phyloP scores from a whole-genome alignment of 108 stramenopile species.

The Aurantiochytrium sp. region DNA sequence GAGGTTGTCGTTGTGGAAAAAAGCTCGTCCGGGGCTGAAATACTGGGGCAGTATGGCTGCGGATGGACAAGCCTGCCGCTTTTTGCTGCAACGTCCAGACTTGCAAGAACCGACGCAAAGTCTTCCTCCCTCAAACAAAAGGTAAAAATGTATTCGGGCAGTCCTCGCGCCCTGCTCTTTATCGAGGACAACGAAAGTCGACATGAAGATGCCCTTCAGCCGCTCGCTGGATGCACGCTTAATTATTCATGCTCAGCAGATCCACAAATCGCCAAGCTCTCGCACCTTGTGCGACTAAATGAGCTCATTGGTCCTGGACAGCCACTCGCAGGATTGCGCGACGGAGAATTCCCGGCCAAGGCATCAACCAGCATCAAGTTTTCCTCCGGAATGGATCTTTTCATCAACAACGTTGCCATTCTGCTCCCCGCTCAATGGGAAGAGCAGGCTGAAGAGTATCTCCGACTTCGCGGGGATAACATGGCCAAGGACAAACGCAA shows the following conservation, averaged over 20 bases:
- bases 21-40: neutral
- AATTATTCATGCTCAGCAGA: neutral
- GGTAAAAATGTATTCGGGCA: neutral
- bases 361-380: neutral
- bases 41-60: neutral
- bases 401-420: neutral
- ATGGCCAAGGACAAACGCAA: neutral
- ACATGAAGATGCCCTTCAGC: neutral
- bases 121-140: neutral
- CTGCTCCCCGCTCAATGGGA: neutral
- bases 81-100: neutral
- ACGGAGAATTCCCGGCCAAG: neutral
- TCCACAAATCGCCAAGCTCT: neutral
- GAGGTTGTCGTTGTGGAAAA: slow-evolving; percentile 12
- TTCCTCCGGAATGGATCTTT: neutral
- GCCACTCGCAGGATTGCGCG: neutral
- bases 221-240: neutral
- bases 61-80: neutral
- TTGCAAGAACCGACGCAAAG: neutral
- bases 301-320: neutral
- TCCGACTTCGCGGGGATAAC: neutral
- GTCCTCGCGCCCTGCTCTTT: neutral
- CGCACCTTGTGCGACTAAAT: neutral
- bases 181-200: neutral
- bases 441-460: neutral